phyloP scores from a whole-genome alignment of 495 filamentous ascomycete species.

The Talaromyces wortmannii region DNA sequence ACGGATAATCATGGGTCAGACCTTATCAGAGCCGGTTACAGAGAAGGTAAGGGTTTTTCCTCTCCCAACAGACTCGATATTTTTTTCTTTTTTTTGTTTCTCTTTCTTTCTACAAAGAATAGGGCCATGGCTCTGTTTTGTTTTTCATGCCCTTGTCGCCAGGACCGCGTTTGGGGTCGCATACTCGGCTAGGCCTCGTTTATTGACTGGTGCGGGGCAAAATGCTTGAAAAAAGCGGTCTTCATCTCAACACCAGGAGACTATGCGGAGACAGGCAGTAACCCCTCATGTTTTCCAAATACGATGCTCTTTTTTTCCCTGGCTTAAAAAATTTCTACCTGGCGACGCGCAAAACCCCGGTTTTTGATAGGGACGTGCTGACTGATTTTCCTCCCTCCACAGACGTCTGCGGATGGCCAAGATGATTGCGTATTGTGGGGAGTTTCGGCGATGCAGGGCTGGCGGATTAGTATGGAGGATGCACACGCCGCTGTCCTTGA shows the following conservation, averaged over 20 bases:
- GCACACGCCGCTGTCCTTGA: conserved; percentile 86
- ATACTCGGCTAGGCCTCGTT: background rate
- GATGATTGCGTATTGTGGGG: conserved; percentile 91
- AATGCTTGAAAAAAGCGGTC: background rate
- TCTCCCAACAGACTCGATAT: background rate
- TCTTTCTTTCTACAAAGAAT: background rate
- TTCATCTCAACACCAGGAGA: background rate
- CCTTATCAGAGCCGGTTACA: conserved; percentile 95
- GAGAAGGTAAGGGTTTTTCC: conserved; percentile 73
- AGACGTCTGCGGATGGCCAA: conserved; percentile 83
- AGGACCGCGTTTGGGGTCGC: background rate
- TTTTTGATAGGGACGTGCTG: conserved; percentile 2
- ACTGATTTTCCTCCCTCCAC: conserved; percentile 6
- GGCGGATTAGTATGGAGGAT: conserved; percentile 99
- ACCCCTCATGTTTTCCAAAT: background rate
- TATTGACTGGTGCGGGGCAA: conserved; percentile 4
- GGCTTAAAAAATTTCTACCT: background rate
- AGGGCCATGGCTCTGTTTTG: background rate
- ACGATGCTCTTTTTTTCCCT: background rate
- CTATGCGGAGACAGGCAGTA: background rate
- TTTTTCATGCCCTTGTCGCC: background rate
- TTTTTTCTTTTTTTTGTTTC: background rate
- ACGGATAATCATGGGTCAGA: conserved; percentile 79
- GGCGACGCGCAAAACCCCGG: too few relatives aligned
- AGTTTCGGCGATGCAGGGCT: conserved; percentile 98